phyloP scores from a whole-genome alignment of 495 filamentous ascomycete genomes.

The Xylaria intraflava region DNA sequence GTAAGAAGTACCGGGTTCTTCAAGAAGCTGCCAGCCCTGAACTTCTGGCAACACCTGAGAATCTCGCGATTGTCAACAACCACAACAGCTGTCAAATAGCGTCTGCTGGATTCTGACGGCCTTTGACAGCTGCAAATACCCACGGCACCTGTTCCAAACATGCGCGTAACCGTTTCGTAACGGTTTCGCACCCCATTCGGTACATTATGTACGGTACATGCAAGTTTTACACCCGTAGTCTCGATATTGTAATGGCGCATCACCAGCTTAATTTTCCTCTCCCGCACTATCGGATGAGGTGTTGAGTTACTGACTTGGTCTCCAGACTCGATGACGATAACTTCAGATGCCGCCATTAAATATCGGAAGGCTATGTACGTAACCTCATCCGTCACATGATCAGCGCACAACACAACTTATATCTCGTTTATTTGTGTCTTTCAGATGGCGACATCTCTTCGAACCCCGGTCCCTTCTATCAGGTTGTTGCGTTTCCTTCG shows the following conservation, averaged over 20 bases:
- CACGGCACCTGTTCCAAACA: too few species aligned
- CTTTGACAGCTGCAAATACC: too few species aligned
- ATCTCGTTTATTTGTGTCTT: neutral
- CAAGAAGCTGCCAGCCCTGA: too few species aligned
- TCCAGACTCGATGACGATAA: neutral
- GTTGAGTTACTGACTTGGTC: neutral
- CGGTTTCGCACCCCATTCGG: too few species aligned
- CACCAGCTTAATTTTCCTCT: neutral
- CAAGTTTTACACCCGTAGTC: neutral
- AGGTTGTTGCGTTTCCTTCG: constrained; percentile 56
- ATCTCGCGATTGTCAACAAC: too few species aligned
- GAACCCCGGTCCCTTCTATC: constrained; percentile 46
- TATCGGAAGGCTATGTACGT: constrained; percentile 10
- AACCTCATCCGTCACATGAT: constrained; percentile 8
- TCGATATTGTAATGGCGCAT: neutral
- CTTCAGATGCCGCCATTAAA: constrained; percentile 3
- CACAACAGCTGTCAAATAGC: too few species aligned
- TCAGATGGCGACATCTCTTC: constrained; percentile 24
- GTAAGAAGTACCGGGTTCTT: too few species aligned
- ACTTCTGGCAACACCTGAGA: too few species aligned
- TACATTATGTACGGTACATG: too few species aligned
- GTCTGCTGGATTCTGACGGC: too few species aligned
- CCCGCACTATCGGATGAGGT: neutral
- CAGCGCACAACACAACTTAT: neutral
- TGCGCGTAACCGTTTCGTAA: too few species aligned